Percentiles rank a stretch among this genome's conserved stretches.
phyloP scores from a whole-genome alignment of 2,329 filamentous ascomycete species.

The Sclerotinia trifoliorum region DNA sequence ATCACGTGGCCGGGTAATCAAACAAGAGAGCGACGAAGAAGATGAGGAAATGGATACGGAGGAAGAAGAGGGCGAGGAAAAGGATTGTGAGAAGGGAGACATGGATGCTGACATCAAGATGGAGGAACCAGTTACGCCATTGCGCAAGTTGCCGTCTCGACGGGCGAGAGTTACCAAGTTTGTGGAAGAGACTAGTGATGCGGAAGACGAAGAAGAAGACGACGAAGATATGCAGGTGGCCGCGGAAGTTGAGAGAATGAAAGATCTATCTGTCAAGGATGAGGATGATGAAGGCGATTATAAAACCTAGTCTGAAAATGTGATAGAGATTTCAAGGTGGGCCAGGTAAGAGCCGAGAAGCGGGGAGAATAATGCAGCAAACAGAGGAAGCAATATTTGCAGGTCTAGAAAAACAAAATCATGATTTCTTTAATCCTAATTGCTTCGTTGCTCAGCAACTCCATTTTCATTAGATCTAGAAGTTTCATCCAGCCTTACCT shows the following conservation, averaged over 20 bases:
- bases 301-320: neutral
- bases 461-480: neutral
- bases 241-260: neutral
- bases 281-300: neutral
- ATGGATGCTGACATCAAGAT: neutral
- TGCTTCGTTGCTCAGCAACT: neutral
- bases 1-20: neutral
- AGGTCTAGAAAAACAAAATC: neutral
- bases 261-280: slow-evolving; percentile 1
- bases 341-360: neutral
- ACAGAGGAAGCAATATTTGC: neutral
- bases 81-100: neutral
- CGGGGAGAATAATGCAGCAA: neutral
- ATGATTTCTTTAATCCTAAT: neutral
- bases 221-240: neutral
- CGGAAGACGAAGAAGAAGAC: neutral
- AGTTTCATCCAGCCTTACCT: neutral
- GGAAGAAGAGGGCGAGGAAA: neutral
- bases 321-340: neutral
- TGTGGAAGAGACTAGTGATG: slow-evolving; percentile 11
- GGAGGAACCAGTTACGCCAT: neutral
- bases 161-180: neutral
- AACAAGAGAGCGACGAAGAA: neutral
- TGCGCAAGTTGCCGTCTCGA: slow-evolving; percentile 4
- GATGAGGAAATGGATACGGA: neutral